Evolutionary conservation across 2,329 filamentous ascomycete genomes (phyloP), one percentile per base, ranked within the genome.

Genomic region (Pestalotiopsis sp.): DNA sequence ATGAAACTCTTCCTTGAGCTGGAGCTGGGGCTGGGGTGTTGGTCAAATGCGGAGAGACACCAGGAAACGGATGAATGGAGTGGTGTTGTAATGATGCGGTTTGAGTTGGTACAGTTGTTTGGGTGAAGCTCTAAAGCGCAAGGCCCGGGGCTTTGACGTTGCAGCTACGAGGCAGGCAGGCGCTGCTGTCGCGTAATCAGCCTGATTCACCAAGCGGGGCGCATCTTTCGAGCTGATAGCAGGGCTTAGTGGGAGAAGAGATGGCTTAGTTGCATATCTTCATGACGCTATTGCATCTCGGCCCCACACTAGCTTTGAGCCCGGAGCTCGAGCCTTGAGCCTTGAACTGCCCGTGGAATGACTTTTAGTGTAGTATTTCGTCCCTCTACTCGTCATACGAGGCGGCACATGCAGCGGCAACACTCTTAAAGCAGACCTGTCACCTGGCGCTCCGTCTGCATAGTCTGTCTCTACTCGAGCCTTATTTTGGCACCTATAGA

Each of bases 111-210:
- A 27, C 49, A 55, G 31, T 45, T 68, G 68, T 62, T 70, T 71
- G 64, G 72, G 71, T 73, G 65, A 69, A 74, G 71, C 72, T 76
- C 68, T 67, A 67, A 73, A 65, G 67, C 62, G 55, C 68, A 65
- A 59, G 57, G 63, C 64, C 57, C 65, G 69, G 64, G 66, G 64
- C 66, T 73, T 58, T 57, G 49, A 65, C 41, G 14, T 25, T 57
- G 23, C 45, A 64, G 63, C 63, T 55, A 36, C 7, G 31, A 52
- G 20, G 63, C n/a, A 76, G 74, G 75, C 76, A 72, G 72, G 68
- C 69, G 69, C 67, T 74, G 65, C 58, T 62, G 75, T 74, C 74
- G 71, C 74, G 74, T 77, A 77, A 77, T 77, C 75, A 74, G 73
- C 71, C 71, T 70, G 70, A 76, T 76, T 71, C 73, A 73, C 11